phyloP scores from a whole-genome alignment of 768 basidiomycete species.

The Boletus subparvulus region DNA sequence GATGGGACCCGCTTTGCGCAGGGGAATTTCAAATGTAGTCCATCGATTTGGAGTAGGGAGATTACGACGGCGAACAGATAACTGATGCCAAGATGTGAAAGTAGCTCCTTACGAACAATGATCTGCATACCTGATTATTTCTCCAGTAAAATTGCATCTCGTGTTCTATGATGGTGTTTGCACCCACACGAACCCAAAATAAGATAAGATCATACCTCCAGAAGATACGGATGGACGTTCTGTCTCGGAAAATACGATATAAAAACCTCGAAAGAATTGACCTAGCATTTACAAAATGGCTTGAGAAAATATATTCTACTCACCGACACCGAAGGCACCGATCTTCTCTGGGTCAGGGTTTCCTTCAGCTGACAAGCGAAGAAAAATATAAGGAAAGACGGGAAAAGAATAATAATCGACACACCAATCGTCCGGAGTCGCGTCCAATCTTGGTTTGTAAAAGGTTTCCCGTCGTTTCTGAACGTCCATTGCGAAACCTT shows the following conservation, averaged over 20 bases:
- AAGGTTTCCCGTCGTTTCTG: too few species aligned
- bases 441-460: too few species aligned
- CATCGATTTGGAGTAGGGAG: conserved; percentile 42
- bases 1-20: conserved; percentile 74
- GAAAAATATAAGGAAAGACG: too few species aligned
- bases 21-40: conserved; percentile 84
- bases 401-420: too few species aligned
- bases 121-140: not conserved
- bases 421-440: too few species aligned
- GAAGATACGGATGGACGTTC: not conserved
- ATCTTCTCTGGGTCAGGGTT: conserved; percentile 96
- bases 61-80: not conserved
- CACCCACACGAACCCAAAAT: not conserved
- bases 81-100: not conserved
- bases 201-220: not conserved
- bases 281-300: not conserved
- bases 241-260: conserved; percentile 78
- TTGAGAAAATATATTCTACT: conserved; percentile 11
- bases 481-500: too few species aligned
- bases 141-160: conserved; percentile 1
- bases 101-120: not conserved
- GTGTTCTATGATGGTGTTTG: not conserved
- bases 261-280: conserved; percentile 48
- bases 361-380: conserved; percentile 53
- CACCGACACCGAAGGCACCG: conserved; percentile 90